Percentiles rank a stretch among this genome's conserved stretches.
Evolutionary conservation across 1,284 basidiomycete species (phyloP).

Genomic region (Ustilago loliicola): DNA sequence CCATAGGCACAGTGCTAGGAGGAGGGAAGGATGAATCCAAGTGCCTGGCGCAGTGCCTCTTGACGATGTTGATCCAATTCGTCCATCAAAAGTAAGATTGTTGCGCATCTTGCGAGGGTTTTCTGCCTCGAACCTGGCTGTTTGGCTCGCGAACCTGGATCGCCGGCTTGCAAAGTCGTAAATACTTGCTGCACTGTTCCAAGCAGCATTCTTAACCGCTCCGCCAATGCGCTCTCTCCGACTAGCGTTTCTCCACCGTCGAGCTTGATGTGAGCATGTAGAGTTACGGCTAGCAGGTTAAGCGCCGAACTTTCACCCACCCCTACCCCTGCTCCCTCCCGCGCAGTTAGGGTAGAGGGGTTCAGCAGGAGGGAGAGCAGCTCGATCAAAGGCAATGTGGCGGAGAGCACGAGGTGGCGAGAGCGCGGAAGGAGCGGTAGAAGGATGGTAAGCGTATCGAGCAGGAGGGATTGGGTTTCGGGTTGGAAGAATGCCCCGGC

Average conservation of each 20-base stretch:
- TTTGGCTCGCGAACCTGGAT: no score
- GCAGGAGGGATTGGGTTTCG: slow-evolving; percentile 79
- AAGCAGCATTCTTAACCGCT: not conserved
- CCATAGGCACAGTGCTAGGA: no score
- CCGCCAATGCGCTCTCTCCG: not conserved
- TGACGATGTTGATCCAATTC: slow-evolving; percentile 8
- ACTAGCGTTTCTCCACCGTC: not conserved
- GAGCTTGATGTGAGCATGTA: not conserved
- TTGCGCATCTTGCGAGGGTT: slow-evolving; percentile 17
- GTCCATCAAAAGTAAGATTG: slow-evolving; percentile 25
- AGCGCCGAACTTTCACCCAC: not conserved
- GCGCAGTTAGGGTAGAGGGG: not conserved
- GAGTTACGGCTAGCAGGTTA: slow-evolving; percentile 10
- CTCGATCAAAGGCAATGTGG: not conserved
- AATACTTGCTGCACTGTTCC: slow-evolving; percentile 10
- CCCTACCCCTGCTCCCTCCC: not conserved
- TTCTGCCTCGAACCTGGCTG: slow-evolving; percentile 1
- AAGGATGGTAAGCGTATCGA: slow-evolving; percentile 80
- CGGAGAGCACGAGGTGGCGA: not conserved
- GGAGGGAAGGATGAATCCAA: slow-evolving; percentile 21
- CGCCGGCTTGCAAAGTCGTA: not conserved
- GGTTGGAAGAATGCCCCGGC: slow-evolving; percentile 81
- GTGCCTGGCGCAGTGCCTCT: not conserved
- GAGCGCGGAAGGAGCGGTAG: not conserved
- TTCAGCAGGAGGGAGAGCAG: not conserved